These are phyloP conservation scores for Psidium friedrichsthalianum DNA, from an alignment of 345 rosid genomes.

Conservation along the genomic window DNA sequence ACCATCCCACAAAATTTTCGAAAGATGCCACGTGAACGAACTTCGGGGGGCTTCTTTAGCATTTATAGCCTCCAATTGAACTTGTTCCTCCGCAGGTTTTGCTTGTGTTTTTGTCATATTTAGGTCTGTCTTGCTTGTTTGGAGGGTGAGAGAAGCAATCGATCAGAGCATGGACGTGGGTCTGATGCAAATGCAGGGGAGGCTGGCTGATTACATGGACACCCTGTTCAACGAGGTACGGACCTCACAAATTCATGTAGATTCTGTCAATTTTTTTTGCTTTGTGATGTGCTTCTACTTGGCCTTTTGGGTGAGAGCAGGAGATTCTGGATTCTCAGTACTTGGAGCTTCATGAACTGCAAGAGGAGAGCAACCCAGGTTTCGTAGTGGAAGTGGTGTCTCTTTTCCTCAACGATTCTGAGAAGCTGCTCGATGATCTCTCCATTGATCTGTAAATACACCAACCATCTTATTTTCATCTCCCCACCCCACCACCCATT, in stretches of 20 bases:
- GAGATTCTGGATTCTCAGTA: constrained; percentile 67
- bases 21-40: neutral
- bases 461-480: neutral
- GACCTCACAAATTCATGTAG: neutral
- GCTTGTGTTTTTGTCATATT: too few species aligned
- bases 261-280: neutral
- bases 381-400: constrained; percentile 84
- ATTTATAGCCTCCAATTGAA: neutral
- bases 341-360: constrained; percentile 74
- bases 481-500: neutral
- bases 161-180: constrained; percentile 45
- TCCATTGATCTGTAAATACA: constrained; percentile 43
- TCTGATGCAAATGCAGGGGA: constrained; percentile 56
- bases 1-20: neutral
- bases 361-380: constrained; percentile 93
- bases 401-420: constrained; percentile 85
- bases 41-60: neutral
- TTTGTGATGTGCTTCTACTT: neutral
- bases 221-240: constrained; percentile 69
- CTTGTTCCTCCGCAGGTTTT: neutral
- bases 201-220: constrained; percentile 52
- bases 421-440: constrained; percentile 79
- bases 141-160: neutral
- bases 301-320: neutral
- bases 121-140: neutral